Conservation (phyloP, 2,329 filamentous ascomycete species). For the Bipolaris bicolor region DNA sequence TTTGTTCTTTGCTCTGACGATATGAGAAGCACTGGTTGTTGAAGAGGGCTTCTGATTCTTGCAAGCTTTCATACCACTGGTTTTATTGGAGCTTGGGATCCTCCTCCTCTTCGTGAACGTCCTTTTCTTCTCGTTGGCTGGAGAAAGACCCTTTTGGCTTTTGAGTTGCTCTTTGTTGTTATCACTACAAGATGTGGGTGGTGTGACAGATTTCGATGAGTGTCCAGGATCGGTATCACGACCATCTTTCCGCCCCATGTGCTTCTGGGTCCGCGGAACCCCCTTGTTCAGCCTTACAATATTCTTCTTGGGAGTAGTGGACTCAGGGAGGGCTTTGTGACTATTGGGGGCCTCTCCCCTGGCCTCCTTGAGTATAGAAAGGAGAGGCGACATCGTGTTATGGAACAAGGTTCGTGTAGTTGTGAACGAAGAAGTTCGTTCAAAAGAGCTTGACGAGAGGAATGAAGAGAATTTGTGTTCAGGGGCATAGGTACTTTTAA, state of each 20-base stretch:
- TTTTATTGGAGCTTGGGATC: background rate
- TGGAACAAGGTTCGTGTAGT: too few relatives aligned
- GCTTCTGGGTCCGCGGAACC: background rate
- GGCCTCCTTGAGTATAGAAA: background rate
- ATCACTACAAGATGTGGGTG: too few relatives aligned
- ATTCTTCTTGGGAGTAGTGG: background rate
- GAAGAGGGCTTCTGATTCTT: background rate
- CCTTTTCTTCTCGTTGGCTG: background rate
- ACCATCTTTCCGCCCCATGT: too few relatives aligned
- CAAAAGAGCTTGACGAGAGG: too few relatives aligned
- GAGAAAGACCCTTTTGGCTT: slow-evolving; percentile 1
- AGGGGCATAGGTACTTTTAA: too few relatives aligned
- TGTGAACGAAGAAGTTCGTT: too few relatives aligned
- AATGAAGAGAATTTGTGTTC: too few relatives aligned
- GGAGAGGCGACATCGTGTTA: background rate
- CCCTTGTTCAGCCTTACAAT: background rate
- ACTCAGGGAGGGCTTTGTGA: background rate
- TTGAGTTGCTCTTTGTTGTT: background rate
- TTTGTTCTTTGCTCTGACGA: background rate
- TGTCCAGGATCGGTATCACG: background rate
- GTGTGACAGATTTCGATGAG: background rate
- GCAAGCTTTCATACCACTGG: background rate
- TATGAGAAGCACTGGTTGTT: too few relatives aligned
- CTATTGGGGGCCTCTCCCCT: background rate
- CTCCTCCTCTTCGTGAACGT: background rate